Conservation (phyloP, 345 rosid genomes). For the Aethionema arabicum region DNA sequence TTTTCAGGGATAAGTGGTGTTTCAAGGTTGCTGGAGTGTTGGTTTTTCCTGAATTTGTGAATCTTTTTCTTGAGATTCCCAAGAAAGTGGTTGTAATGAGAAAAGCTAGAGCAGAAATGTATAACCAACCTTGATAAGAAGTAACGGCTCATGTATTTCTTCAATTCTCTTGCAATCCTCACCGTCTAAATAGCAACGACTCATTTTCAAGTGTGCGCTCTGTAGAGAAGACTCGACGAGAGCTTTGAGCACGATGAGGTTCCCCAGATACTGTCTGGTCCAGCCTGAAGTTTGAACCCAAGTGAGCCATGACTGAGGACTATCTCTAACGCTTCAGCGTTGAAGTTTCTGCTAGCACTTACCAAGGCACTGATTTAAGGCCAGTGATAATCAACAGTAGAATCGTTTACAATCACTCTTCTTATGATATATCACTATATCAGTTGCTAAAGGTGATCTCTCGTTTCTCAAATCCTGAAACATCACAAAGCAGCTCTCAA, state of each 20-base stretch:
- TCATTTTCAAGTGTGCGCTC: slow-evolving; percentile 77
- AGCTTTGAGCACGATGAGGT: slow-evolving; percentile 82
- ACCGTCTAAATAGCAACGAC: slow-evolving; percentile 92
- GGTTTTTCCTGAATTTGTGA: slow-evolving; percentile 81
- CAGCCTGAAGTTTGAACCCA: slow-evolving; percentile 96
- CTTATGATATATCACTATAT: slow-evolving; percentile 73
- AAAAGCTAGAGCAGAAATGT: slow-evolving; percentile 93
- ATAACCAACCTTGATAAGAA: slow-evolving; percentile 84
- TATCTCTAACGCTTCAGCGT: slow-evolving; percentile 93
- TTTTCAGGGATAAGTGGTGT: slow-evolving; percentile 69
- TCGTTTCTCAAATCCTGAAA: slow-evolving; percentile 84
- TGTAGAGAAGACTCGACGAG: slow-evolving; percentile 90
- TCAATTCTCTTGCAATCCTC: slow-evolving; percentile 97
- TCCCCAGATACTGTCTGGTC: slow-evolving; percentile 85
- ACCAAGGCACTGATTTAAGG: slow-evolving; percentile 73
- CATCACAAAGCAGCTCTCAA: slow-evolving; percentile 73
- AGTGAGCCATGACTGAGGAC: slow-evolving; percentile 81
- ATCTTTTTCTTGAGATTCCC: slow-evolving; percentile 94
- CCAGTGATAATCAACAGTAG: slow-evolving; percentile 82
- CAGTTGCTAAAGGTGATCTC: slow-evolving; percentile 85
- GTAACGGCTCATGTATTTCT: slow-evolving; percentile 91
- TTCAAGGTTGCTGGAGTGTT: slow-evolving; percentile 55
- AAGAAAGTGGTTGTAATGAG: slow-evolving; percentile 87
- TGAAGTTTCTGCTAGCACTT: slow-evolving; percentile 83
- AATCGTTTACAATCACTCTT: slow-evolving; percentile 80